Evolutionary conservation across 192 early-diverging fungal genomes (phyloP).

Genomic region (Rhizophagus prolifer): DNA sequence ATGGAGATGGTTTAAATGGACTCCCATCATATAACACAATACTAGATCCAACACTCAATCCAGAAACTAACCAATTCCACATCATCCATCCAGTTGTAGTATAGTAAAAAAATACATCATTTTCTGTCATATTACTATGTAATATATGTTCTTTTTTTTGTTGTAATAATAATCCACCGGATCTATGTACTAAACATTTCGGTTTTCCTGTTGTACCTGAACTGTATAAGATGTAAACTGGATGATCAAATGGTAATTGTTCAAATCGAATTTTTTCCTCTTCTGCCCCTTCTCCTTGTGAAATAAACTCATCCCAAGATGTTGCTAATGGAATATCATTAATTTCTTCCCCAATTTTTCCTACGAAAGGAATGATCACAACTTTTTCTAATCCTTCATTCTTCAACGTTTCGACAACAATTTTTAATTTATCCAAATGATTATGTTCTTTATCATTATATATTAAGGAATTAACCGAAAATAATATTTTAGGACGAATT

Average conservation of each 20-base stretch:
- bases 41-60: conserved; percentile 74
- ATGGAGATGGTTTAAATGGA: conserved; percentile 83
- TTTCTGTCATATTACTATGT: conserved; percentile 69
- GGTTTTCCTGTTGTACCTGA: conserved; percentile 95
- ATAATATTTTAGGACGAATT: conserved; percentile 86
- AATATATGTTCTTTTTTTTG: conserved; percentile 93
- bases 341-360: conserved; percentile 23
- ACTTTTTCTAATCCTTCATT: conserved; percentile 71
- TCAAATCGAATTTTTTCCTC: conserved; percentile 63
- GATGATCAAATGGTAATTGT: conserved; percentile 89
- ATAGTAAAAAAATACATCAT: conserved; percentile 90
- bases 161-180: conserved; percentile 88
- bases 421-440: conserved; percentile 72
- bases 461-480: conserved; percentile 87
- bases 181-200: conserved; percentile 95
- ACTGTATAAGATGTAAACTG: conserved; percentile 87
- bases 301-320: conserved; percentile 53
- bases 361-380: conserved; percentile 78
- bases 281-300: conserved; percentile 23
- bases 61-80: conserved; percentile 97
- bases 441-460: conserved; percentile 89
- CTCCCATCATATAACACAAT: conserved; percentile 92
- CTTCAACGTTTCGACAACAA: conserved; percentile 62
- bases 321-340: conserved; percentile 26
- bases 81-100: conserved; percentile 98